A percentile compares a stretch with the other conserved stretches of the same genome.
These are phyloP conservation scores for Cucumis hystrix DNA, from an alignment of 306 rosid species.

Conservation along the genomic window DNA sequence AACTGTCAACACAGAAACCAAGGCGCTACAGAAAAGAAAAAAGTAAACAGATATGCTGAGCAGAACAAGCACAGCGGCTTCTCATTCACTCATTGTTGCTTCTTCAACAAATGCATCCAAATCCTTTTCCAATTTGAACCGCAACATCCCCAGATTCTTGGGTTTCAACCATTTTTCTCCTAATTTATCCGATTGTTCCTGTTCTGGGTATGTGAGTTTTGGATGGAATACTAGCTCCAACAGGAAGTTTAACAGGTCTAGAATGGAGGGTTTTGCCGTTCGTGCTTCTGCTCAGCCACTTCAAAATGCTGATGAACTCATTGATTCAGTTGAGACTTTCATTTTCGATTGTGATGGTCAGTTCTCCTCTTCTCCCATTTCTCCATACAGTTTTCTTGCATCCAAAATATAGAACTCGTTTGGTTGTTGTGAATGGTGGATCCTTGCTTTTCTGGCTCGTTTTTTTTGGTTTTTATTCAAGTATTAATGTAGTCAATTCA, in stretches of 20 bases:
- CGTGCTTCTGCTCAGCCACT: slow-evolving; percentile 73
- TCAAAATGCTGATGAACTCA: slow-evolving; percentile 61
- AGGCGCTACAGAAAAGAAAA: neutral
- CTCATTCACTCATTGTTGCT: slow-evolving; percentile 25
- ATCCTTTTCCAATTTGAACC: slow-evolving; percentile 12
- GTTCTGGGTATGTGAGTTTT: neutral
- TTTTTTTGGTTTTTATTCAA: neutral
- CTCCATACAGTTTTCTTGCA: neutral
- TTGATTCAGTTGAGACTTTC: slow-evolving; percentile 85
- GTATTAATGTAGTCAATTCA: too few relatives aligned
- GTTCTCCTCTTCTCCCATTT: neutral
- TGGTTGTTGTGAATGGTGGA: neutral
- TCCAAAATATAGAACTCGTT: neutral
- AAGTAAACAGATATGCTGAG: slow-evolving; percentile 34
- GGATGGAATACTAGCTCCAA: slow-evolving; percentile 1
- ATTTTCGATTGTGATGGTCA: slow-evolving; percentile 93
- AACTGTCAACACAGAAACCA: slow-evolving; percentile 7
- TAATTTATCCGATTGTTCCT: neutral
- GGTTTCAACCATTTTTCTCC: slow-evolving; percentile 13
- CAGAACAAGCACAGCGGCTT: slow-evolving; percentile 25
- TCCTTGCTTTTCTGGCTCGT: neutral
- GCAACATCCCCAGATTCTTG: slow-evolving; percentile 13
- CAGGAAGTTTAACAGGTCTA: slow-evolving; percentile 4
- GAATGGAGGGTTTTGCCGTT: slow-evolving; percentile 41
- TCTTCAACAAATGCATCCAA: slow-evolving; percentile 20